Conservation (phyloP, 2,329 filamentous ascomycete genomes). For the Epichloe sp. region DNA sequence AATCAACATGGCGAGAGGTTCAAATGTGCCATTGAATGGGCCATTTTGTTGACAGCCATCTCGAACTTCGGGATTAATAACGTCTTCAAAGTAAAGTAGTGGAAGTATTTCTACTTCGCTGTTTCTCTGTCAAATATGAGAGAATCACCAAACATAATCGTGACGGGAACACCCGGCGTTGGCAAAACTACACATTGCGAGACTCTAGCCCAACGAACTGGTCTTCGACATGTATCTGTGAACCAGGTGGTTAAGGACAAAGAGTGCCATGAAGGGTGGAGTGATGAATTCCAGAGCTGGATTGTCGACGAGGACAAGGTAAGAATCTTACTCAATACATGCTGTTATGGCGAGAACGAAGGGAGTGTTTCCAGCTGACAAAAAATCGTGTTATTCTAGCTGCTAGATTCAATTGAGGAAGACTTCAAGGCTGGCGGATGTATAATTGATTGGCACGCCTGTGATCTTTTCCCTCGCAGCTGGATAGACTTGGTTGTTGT, state of each 20-base stretch:
- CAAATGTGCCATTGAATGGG: neutral
- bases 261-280: slow-evolving; percentile 75
- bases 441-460: slow-evolving; percentile 96
- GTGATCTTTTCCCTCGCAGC: slow-evolving; percentile 82
- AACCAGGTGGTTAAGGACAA: slow-evolving; percentile 88
- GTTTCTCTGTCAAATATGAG: slow-evolving; percentile 21
- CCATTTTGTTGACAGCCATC: neutral
- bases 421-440: slow-evolving; percentile 67
- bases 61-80: neutral
- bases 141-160: slow-evolving; percentile 69
- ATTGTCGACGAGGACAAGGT: slow-evolving; percentile 97
- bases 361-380: slow-evolving; percentile 6
- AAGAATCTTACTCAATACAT: slow-evolving; percentile 10
- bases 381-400: slow-evolving; percentile 25
- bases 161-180: slow-evolving; percentile 90
- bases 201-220: slow-evolving; percentile 60
- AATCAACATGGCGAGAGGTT: neutral
- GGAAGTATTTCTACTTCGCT: neutral
- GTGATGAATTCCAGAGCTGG: slow-evolving; percentile 75
- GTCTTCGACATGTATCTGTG: slow-evolving; percentile 70
- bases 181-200: slow-evolving; percentile 93
- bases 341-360: neutral
- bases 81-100: neutral
- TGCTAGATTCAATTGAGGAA: slow-evolving; percentile 81
- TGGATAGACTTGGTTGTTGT: slow-evolving; percentile 96